Base-by-base conservation (phyloP, 371 early-diverging fungal genomes). In the Quaeritorhiza haematococci region DNA sequence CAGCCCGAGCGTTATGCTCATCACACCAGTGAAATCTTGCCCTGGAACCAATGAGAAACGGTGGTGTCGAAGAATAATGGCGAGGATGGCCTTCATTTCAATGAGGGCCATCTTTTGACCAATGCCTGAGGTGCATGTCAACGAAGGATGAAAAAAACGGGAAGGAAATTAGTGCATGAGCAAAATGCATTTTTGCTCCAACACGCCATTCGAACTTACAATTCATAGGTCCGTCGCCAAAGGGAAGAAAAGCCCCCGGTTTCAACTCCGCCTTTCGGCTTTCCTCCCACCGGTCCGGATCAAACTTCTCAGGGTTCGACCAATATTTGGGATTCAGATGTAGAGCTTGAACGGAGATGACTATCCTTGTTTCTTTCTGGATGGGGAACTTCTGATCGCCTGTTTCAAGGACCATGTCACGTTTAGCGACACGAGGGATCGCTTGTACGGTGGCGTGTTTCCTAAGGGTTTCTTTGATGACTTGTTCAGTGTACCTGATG, bases 241-340 rank as follows among this genome's bases (percentile, higher is more conserved):
- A 71, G n/a, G 70, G 70, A 7, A 66, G 27, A 49, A 57, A 66
- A 19, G 62, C 29, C 10, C 6, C 27, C n/a, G n/a, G 23, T 23
- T 45, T 27, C 6, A 6, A 27, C 46, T 45, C 27, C 13, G 38
- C 13, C 19, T 38, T 38, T n/a, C 10, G 13, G n/a, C n/a, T n/a
- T 21, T 7, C 10, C n/a, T 45, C 27, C 52, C 66, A 83, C 3
- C 84, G 73, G 17, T 80, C 79, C 23, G 84, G 84, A 55, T 83
- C 78, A 51, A 71, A 83, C 0, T 51, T 58, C 2, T 62, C 30
- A n/a, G 77, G 79, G 28, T 78, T 64, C 23, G 69, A 72, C 47
- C 74, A 82, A 2, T 79, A 69, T 8, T 69, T 35, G 6, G 67
- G 63, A 30, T 79, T 78, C 42, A 61, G 67, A 55, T 83, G 82